Conservation (phyloP, 2,329 filamentous ascomycete genomes). For the Aspergillus unguis region DNA sequence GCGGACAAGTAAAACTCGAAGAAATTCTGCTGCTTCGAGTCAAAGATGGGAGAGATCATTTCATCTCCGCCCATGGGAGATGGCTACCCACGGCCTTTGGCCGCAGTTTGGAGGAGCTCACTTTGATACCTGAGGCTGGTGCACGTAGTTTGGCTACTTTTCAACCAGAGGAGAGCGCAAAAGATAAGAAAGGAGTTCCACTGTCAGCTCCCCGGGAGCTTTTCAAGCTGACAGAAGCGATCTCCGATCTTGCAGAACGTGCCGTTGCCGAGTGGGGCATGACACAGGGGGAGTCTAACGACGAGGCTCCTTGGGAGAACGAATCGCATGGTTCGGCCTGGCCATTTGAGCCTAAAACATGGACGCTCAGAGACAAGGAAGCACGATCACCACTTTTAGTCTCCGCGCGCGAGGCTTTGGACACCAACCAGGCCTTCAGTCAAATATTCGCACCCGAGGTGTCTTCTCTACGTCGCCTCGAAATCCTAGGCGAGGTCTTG, state of each 20-base stretch:
- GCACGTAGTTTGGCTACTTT: conserved; percentile 63
- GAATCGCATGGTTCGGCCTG: conserved; percentile 49
- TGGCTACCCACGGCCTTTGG: conserved; percentile 85
- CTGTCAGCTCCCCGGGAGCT: conserved; percentile 84
- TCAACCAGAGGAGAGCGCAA: conserved; percentile 31
- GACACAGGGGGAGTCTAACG: conserved; percentile 43
- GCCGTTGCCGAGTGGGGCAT: conserved; percentile 62
- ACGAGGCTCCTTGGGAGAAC: conserved; percentile 50
- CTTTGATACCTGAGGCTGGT: conserved; percentile 72
- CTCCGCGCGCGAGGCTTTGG: conserved; percentile 62
- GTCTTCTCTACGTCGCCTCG: conserved; percentile 65
- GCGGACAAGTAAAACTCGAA: conserved; percentile 64
- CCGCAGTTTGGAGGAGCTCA: conserved; percentile 81
- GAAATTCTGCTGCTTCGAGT: conserved; percentile 87
- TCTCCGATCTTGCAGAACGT: conserved; percentile 60
- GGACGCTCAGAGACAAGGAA: conserved; percentile 41
- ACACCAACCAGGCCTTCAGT: conserved; percentile 63
- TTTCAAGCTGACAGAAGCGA: conserved; percentile 80
- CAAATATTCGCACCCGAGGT: conserved; percentile 62
- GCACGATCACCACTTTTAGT: conserved; percentile 45
- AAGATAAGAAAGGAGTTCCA: conserved; percentile 44
- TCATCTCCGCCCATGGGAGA: conserved; percentile 71
- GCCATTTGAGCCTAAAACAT: conserved; percentile 57
- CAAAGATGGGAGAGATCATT: conserved; percentile 80
- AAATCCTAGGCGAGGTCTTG: conserved; percentile 69